Conservation (phyloP, 352 stramenopile genomes). For the Globisporangium paroecandrum region DNA sequence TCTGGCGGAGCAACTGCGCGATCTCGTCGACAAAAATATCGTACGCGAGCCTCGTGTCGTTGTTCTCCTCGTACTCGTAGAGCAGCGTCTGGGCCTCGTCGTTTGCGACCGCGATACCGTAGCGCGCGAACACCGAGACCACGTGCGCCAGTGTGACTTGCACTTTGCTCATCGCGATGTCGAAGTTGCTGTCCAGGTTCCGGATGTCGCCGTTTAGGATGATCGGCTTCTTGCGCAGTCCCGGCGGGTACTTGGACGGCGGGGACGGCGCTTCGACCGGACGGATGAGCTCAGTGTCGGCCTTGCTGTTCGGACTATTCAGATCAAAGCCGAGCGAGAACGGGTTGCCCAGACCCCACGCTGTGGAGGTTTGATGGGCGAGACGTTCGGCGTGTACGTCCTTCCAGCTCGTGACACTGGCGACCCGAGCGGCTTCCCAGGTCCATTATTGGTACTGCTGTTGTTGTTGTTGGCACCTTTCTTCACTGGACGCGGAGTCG, state of each 20-base stretch:
- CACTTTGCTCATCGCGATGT: constrained; percentile 43
- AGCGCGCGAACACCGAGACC: constrained; percentile 40
- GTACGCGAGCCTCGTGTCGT: constrained; percentile 55
- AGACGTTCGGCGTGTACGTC: constrained; percentile 47
- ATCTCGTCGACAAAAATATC: constrained; percentile 61
- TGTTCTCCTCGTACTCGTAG: constrained; percentile 80
- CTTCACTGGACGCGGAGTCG: constrained; percentile 63
- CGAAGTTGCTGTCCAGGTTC: constrained; percentile 69
- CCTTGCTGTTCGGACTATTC: constrained; percentile 15
- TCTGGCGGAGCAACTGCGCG: constrained; percentile 41
- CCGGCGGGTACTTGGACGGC: constrained; percentile 12
- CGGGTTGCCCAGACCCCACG: constrained; percentile 1
- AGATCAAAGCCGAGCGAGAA: constrained; percentile 12
- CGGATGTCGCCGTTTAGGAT: constrained; percentile 67
- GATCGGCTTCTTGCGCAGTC: constrained; percentile 56
- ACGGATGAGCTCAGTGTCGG: constrained; percentile 19
- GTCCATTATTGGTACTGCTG: constrained; percentile 12
- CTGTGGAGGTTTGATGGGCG: constrained; percentile 37
- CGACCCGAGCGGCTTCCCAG: constrained; percentile 12
- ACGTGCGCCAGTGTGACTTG: constrained; percentile 43
- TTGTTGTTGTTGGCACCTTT: constrained; percentile 3
- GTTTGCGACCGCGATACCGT: constrained; percentile 43
- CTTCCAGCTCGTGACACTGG: constrained; percentile 29
- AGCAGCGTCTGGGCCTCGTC: constrained; percentile 58
- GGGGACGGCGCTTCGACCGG: constrained; percentile 22